Conservation (phyloP, 2,329 filamentous ascomycete genomes). For the Penicillium sp. region DNA sequence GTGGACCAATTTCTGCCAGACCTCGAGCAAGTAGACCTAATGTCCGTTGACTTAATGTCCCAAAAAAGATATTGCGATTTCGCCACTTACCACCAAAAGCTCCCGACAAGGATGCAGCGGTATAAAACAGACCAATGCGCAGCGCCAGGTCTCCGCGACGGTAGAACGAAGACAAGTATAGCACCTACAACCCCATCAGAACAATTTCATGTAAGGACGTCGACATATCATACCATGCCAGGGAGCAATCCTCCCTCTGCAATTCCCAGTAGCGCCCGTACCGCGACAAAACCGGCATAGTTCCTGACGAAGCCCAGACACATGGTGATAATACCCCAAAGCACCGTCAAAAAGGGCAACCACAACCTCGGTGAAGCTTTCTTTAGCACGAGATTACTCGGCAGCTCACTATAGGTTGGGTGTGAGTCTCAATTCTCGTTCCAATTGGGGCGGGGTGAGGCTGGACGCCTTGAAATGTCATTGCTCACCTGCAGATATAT, state of each 20-base stretch:
- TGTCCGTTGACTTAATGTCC: background rate
- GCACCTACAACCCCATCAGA: slow-evolving; percentile 46
- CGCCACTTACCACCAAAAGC: slow-evolving; percentile 59
- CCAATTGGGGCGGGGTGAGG: too few relatives aligned
- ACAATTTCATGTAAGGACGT: background rate
- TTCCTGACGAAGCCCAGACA: slow-evolving; percentile 44
- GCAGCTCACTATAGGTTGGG: slow-evolving; percentile 57
- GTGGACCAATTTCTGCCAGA: slow-evolving; percentile 61
- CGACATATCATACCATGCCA: slow-evolving; percentile 59
- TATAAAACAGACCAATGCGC: slow-evolving; percentile 70
- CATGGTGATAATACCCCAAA: slow-evolving; percentile 62
- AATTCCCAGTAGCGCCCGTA: slow-evolving; percentile 64
- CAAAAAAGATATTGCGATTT: background rate
- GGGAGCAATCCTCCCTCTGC: slow-evolving; percentile 68
- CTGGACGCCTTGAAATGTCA: background rate
- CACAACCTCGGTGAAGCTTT: slow-evolving; percentile 63
- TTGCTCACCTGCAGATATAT: slow-evolving; percentile 58
- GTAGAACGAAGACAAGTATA: slow-evolving; percentile 68
- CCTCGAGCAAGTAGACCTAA: slow-evolving; percentile 62
- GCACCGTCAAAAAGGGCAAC: slow-evolving; percentile 60
- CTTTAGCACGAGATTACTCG: slow-evolving; percentile 67
- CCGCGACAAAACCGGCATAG: slow-evolving; percentile 61
- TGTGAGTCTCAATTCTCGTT: slow-evolving; percentile 4
- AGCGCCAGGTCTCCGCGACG: slow-evolving; percentile 63
- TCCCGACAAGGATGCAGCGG: slow-evolving; percentile 66